Conservation (phyloP, 352 stramenopile genomes). For the Globisporangium apiculatum region DNA sequence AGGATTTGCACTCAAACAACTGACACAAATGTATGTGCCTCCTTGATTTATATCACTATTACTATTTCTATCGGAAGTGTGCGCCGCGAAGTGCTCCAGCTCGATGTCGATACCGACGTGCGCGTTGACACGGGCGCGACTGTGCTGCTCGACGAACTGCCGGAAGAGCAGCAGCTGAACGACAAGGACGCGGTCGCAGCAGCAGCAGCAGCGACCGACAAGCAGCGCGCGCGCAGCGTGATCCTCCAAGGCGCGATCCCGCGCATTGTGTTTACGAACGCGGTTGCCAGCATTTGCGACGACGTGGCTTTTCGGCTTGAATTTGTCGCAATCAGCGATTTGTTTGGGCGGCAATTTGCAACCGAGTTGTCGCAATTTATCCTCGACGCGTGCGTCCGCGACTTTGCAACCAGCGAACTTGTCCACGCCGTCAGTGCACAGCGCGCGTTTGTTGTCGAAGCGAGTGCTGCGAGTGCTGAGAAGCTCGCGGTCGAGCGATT, state of each 20-base stretch:
- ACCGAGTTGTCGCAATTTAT: conserved; percentile 65
- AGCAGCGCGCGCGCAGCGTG: conserved; percentile 52
- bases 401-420: conserved; percentile 48
- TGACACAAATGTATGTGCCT: no score
- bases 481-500: conserved; percentile 41
- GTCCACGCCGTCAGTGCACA: conserved; percentile 49
- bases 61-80: conserved; percentile 16
- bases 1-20: no score
- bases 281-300: conserved; percentile 45
- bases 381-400: conserved; percentile 45
- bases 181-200: conserved; percentile 13
- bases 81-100: conserved; percentile 68
- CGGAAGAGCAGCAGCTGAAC: conserved; percentile 35
- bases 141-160: conserved; percentile 52
- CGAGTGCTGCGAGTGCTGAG: conserved; percentile 35
- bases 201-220: conserved; percentile 25
- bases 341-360: conserved; percentile 57
- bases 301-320: conserved; percentile 65
- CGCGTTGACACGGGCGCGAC: conserved; percentile 21
- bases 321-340: conserved; percentile 72
- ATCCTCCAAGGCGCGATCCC: conserved; percentile 80
- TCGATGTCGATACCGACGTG: conserved; percentile 38
- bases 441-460: conserved; percentile 34
- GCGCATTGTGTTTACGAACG: conserved; percentile 78
- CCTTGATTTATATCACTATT: no score